Percentiles rank a stretch among this genome's conserved stretches.
Evolutionary conservation across 1,284 basidiomycete species (phyloP).

Genomic region (Cutaneotrichosporon mucoides): DNA sequence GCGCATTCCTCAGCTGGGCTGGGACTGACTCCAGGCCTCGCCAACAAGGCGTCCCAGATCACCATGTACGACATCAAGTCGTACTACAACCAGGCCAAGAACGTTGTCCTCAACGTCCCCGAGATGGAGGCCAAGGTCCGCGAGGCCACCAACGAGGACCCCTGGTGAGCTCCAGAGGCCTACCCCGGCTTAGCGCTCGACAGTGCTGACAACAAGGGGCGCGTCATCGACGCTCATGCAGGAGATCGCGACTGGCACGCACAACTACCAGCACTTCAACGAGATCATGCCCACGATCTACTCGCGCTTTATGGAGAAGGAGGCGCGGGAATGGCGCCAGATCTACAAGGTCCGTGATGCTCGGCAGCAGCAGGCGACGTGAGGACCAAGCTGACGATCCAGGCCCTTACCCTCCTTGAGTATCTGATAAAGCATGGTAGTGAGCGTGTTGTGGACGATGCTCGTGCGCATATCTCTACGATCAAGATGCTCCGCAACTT

Average conservation of each 20-base stretch:
- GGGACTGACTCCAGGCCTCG: slow-evolving; percentile 32
- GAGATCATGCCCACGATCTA: slow-evolving; percentile 99
- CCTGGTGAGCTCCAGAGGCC: slow-evolving; percentile 63
- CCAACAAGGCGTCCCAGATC: slow-evolving; percentile 49
- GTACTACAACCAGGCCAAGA: slow-evolving; percentile 79
- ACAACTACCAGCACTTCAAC: slow-evolving; percentile 80
- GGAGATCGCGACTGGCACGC: slow-evolving; percentile 68
- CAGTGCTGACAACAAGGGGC: slow-evolving; percentile 61
- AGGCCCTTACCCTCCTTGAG: slow-evolving; percentile 90
- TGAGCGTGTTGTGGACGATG: slow-evolving; percentile 96
- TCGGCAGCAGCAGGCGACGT: neutral
- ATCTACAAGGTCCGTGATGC: slow-evolving; percentile 79
- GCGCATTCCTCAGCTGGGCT: no score
- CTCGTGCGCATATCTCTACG: slow-evolving; percentile 87
- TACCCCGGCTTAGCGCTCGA: slow-evolving; percentile 4
- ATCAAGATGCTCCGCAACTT: slow-evolving; percentile 98
- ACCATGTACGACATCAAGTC: slow-evolving; percentile 85
- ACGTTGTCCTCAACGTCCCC: slow-evolving; percentile 67
- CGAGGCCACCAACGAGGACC: slow-evolving; percentile 97
- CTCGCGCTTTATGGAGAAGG: slow-evolving; percentile 93
- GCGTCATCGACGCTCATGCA: slow-evolving; percentile 98
- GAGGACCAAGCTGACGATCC: neutral
- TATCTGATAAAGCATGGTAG: slow-evolving; percentile 98
- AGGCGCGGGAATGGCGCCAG: slow-evolving; percentile 96
- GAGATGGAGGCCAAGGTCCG: slow-evolving; percentile 97